These are phyloP conservation scores for Tolypocladium cylindrosporum DNA, from an alignment of 2,329 filamentous ascomycete genomes.

Conservation along the genomic window DNA sequence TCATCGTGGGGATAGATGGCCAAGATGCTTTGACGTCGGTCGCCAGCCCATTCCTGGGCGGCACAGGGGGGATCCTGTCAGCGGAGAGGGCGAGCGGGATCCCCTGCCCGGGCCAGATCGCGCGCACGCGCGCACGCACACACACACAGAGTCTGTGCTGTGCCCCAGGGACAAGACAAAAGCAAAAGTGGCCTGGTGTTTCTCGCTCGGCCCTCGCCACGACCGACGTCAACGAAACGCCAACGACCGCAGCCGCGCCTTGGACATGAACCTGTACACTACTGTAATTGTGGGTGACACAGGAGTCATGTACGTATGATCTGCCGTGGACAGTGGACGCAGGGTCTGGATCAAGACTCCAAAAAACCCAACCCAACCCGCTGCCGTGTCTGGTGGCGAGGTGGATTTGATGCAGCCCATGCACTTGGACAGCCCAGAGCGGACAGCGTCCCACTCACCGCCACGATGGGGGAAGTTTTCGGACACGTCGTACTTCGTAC, in stretches of 20 bases:
- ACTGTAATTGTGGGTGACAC: background rate
- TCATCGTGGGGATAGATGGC: constrained; percentile 1
- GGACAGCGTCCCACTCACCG: background rate
- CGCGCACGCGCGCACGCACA: background rate
- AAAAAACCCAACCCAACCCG: background rate
- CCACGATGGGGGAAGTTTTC: background rate
- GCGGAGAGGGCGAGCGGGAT: background rate
- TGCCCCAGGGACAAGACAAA: background rate
- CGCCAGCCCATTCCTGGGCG: background rate
- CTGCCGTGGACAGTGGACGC: background rate
- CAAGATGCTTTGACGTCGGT: background rate
- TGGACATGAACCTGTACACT: background rate
- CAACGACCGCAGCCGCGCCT: no score
- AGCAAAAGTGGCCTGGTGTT: background rate
- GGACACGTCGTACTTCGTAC: no score
- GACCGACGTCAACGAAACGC: background rate
- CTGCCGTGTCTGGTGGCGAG: background rate
- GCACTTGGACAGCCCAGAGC: background rate
- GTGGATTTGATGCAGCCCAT: background rate
- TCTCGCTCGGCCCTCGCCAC: background rate
- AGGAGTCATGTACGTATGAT: background rate
- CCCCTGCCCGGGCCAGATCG: background rate
- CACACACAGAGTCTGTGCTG: background rate
- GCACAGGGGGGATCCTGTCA: background rate
- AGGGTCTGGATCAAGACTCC: background rate